These are phyloP conservation scores for Myriangium duriaei DNA, from an alignment of 2,329 filamentous ascomycete species.

Conservation along the genomic window DNA sequence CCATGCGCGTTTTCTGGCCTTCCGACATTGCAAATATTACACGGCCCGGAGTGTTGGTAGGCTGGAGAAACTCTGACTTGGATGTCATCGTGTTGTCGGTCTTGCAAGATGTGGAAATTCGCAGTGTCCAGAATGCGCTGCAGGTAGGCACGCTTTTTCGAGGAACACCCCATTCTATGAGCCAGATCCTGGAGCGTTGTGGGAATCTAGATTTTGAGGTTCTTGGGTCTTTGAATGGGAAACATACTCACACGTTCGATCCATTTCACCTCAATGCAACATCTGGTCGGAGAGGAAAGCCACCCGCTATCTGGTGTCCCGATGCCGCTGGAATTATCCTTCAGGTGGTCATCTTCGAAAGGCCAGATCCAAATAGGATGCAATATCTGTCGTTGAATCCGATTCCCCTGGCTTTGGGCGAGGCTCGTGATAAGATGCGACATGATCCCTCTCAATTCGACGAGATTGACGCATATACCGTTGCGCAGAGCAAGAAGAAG, in stretches of 20 bases:
- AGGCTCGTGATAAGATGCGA: slow-evolving; percentile 43
- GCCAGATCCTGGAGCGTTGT: slow-evolving; percentile 72
- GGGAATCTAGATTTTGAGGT: slow-evolving; percentile 74
- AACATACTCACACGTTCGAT: slow-evolving; percentile 42
- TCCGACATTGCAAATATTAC: slow-evolving; percentile 65
- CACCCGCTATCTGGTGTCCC: slow-evolving; percentile 63
- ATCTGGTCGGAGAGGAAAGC: slow-evolving; percentile 35
- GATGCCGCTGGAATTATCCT: slow-evolving; percentile 54
- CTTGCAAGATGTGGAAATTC: slow-evolving; percentile 81
- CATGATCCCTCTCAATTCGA: slow-evolving; percentile 31
- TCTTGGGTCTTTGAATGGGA: slow-evolving; percentile 66
- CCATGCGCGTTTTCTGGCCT: slow-evolving; percentile 99
- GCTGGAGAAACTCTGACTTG: slow-evolving; percentile 85
- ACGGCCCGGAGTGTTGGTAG: slow-evolving; percentile 74
- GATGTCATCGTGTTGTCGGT: slow-evolving; percentile 86
- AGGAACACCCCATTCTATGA: slow-evolving; percentile 65
- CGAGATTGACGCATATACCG: slow-evolving; percentile 60
- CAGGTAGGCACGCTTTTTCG: slow-evolving; percentile 73
- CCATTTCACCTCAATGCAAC: slow-evolving; percentile 56
- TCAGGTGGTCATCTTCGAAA: slow-evolving; percentile 80
- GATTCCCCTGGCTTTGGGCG: slow-evolving; percentile 73
- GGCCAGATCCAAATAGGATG: slow-evolving; percentile 77
- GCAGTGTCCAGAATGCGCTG: slow-evolving; percentile 77
- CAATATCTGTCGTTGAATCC: slow-evolving; percentile 89
- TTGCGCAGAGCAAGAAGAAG: slow-evolving; percentile 50